A percentile compares a stretch with the other conserved stretches of the same genome.
phyloP scores from a whole-genome alignment of 139 green algal species.

The Dunaliella sp. region DNA sequence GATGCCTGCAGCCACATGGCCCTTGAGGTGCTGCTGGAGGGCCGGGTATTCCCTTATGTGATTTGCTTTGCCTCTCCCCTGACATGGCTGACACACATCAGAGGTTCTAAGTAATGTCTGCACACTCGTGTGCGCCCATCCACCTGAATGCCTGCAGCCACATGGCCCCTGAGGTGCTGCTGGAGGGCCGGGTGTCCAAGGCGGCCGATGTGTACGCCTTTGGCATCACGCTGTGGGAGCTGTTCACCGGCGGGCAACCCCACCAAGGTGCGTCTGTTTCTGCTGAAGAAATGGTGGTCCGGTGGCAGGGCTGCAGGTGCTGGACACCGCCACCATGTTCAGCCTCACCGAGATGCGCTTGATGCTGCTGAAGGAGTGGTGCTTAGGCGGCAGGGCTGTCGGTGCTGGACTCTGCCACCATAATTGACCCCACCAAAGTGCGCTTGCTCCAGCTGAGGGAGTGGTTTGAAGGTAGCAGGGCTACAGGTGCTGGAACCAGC shows the following conservation, averaged over 20 bases:
- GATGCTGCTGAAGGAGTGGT: background rate
- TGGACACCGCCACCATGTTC: background rate
- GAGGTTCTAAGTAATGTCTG: too few relatives aligned
- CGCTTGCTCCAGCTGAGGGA: too few relatives aligned
- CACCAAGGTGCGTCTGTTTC: conserved; percentile 23
- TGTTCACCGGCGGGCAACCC: conserved; percentile 40
- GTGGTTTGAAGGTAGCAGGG: too few relatives aligned
- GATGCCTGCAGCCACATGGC: too few relatives aligned
- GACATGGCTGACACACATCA: too few relatives aligned
- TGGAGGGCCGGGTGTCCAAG: conserved; percentile 44
- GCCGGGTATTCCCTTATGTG: background rate
- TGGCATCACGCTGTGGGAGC: conserved; percentile 48
- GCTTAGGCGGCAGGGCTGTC: background rate
- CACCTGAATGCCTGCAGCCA: too few relatives aligned
- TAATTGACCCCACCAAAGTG: too few relatives aligned
- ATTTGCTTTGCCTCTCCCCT: too few relatives aligned
- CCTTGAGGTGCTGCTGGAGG: too few relatives aligned
- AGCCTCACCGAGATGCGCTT: background rate
- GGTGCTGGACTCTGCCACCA: background rate
- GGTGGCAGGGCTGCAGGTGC: background rate
- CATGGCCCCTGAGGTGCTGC: conserved; percentile 37
- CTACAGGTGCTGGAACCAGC: too few relatives aligned
- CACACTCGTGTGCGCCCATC: too few relatives aligned
- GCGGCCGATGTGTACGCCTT: conserved; percentile 52
- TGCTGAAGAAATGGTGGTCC: conserved; percentile 17